Percentiles rank a stretch among this genome's conserved stretches.
Conservation (phyloP, 495 filamentous ascomycete species). For the Hypoxylon cercidicola region DNA sequence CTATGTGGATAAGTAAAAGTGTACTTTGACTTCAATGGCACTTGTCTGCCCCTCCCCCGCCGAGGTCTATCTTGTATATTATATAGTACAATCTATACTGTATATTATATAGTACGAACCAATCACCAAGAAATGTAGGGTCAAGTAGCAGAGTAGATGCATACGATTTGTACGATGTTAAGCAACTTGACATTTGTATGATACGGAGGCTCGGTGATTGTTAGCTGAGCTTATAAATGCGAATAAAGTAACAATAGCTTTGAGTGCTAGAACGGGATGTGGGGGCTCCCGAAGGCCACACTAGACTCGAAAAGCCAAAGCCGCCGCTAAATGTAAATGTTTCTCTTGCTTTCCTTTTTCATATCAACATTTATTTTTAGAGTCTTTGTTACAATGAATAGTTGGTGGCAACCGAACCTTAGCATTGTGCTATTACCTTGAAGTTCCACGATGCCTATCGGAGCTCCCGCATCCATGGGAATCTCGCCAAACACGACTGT, state of each 20-base stretch:
- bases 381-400: not conserved
- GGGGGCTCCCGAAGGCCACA: constrained; percentile 32
- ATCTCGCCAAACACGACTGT: not conserved
- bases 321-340: not conserved
- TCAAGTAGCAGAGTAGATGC: too few relatives aligned
- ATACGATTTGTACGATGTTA: too few relatives aligned
- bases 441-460: not conserved
- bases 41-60: not conserved
- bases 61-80: too few relatives aligned
- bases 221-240: constrained; percentile 14
- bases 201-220: not conserved
- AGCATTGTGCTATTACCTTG: not conserved
- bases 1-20: constrained; percentile 12
- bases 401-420: not conserved
- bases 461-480: not conserved
- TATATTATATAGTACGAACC: too few relatives aligned
- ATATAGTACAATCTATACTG: too few relatives aligned
- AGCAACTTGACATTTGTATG: too few relatives aligned
- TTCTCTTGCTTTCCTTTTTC: constrained; percentile 1
- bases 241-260: constrained; percentile 12
- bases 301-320: constrained; percentile 20
- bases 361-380: too few relatives aligned
- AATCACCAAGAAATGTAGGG: too few relatives aligned
- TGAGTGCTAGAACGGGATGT: constrained; percentile 26
- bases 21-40: constrained; percentile 26